Percentiles rank a stretch among this genome's conserved stretches.
Evolutionary conservation across 164 flowering plant species (phyloP).

Genomic region (Berberis thunbergii): DNA sequence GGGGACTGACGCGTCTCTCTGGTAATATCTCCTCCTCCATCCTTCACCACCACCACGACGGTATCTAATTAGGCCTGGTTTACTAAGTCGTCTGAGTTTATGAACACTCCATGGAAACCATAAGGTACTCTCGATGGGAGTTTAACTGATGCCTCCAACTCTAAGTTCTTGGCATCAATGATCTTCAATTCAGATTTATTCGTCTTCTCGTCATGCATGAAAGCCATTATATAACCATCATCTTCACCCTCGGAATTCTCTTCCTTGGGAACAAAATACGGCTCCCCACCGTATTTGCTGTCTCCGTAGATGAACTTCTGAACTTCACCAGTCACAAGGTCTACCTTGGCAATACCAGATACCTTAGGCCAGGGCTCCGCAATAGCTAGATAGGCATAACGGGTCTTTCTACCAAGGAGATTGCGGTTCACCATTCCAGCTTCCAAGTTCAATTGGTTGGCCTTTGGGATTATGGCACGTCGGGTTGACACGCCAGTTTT

Average conservation of each 20-base stretch:
- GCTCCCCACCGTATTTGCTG: conserved; percentile 66
- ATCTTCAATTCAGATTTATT: conserved; percentile 62
- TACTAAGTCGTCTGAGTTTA: conserved; percentile 39
- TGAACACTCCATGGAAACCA: conserved; percentile 85
- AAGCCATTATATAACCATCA: conserved; percentile 66
- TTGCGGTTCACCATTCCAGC: conserved; percentile 91
- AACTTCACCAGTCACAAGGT: conserved; percentile 56
- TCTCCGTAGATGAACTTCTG: conserved; percentile 54
- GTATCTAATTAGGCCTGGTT: conserved; percentile 26
- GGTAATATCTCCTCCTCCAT: conserved; percentile 11
- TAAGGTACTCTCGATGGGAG: conserved; percentile 83
- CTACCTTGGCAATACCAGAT: conserved; percentile 82
- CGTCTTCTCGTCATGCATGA: conserved; percentile 65
- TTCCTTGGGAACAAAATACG: conserved; percentile 51
- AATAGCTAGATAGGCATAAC: conserved; percentile 65
- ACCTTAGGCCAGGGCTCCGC: conserved; percentile 98
- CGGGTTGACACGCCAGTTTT: conserved; percentile 64
- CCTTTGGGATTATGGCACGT: conserved; percentile 27
- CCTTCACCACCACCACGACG: neutral
- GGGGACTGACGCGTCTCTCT: conserved; percentile 35
- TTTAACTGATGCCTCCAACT: conserved; percentile 51
- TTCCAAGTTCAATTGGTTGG: conserved; percentile 58
- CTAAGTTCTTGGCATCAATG: conserved; percentile 46
- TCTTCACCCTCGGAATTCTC: conserved; percentile 43
- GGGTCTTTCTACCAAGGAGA: conserved; percentile 58